phyloP scores from a whole-genome alignment of 2,329 filamentous ascomycete genomes.

The Fonsecaea erecta region DNA sequence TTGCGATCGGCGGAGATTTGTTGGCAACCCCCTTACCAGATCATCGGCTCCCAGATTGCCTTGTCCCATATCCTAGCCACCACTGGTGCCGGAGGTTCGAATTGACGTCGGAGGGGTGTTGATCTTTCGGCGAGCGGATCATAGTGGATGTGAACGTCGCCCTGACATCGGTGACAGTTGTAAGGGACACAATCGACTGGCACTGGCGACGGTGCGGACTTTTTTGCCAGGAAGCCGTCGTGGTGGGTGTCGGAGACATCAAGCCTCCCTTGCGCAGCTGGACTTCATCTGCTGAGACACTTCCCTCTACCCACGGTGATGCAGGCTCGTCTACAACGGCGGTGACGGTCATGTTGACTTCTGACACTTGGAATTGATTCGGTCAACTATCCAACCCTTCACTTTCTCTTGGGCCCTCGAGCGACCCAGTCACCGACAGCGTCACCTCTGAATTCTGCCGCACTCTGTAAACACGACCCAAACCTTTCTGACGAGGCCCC shows the following conservation, averaged over 20 bases:
- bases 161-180: background rate
- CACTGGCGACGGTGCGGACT: background rate
- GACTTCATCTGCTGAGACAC: background rate
- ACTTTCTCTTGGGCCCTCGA: background rate
- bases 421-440: background rate
- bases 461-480: slow-evolving; percentile 1
- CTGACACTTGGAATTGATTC: background rate
- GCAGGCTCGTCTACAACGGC: background rate
- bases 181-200: background rate
- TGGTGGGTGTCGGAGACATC: background rate
- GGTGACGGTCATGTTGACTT: background rate
- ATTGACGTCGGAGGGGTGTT: slow-evolving; percentile 28
- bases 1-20: slow-evolving; percentile 33
- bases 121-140: slow-evolving; percentile 14
- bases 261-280: background rate
- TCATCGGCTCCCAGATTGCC: slow-evolving; percentile 18
- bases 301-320: background rate
- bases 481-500: background rate
- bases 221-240: background rate
- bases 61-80: slow-evolving; percentile 9
- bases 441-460: slow-evolving; percentile 8
- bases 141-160: slow-evolving; percentile 1
- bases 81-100: slow-evolving; percentile 1
- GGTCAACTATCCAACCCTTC: background rate
- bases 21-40: slow-evolving; percentile 22